Conservation (phyloP, 345 rosid genomes). For the Zanthoxylum bungeanum region DNA sequence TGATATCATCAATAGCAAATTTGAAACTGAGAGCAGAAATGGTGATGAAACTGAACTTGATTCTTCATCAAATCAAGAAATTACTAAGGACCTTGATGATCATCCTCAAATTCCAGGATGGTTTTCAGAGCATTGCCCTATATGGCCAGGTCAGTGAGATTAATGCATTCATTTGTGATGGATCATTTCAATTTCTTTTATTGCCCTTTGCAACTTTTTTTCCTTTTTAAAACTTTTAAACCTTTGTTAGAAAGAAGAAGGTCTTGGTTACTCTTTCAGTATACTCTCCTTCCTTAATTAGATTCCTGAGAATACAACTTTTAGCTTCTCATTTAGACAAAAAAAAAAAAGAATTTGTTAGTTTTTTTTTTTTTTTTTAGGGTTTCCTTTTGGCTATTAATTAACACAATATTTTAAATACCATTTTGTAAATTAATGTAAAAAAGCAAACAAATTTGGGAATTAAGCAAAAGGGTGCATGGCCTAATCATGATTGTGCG, state of each 20-base stretch:
- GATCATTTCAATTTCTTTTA: neutral
- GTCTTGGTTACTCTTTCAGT: no score
- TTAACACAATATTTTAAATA: no score
- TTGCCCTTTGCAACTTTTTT: no score
- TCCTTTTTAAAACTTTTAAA: no score
- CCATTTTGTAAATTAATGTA: no score
- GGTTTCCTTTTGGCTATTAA: no score
- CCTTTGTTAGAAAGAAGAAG: no score
- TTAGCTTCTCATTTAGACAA: no score
- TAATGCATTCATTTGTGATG: neutral
- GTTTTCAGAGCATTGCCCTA: slow-evolving; percentile 35
- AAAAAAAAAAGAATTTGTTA: no score
- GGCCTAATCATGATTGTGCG: slow-evolving; percentile 14
- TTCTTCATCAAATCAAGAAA: neutral
- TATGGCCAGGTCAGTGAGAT: slow-evolving; percentile 37
- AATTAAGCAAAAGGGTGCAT: slow-evolving; percentile 12
- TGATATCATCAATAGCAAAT: neutral
- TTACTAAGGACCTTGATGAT: neutral
- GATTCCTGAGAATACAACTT: no score
- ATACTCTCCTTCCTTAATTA: no score
- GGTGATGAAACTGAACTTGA: neutral
- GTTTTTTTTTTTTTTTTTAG: no score
- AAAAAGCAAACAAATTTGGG: neutral
- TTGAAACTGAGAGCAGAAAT: neutral
- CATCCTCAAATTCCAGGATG: slow-evolving; percentile 27